A percentile compares a stretch with the other conserved stretches of the same genome.
phyloP scores from a whole-genome alignment of 176 grass and related monocot genomes.

The Ananas comosus region DNA sequence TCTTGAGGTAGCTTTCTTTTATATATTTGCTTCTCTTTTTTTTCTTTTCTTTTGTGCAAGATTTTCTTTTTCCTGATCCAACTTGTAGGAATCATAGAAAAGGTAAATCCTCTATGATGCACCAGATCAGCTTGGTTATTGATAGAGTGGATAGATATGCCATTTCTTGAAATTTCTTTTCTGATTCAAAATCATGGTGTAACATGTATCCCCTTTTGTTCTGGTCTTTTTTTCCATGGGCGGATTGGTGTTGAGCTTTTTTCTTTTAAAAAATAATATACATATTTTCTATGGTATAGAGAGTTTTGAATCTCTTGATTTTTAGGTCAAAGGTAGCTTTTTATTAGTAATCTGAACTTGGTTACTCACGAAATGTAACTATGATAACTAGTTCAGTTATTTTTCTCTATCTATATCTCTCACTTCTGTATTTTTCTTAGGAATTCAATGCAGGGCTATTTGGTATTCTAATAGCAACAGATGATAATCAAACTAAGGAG shows the following conservation, averaged over 20 bases:
- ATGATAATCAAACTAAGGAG: conserved; percentile 58
- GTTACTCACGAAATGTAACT: conserved; percentile 10
- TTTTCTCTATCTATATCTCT: conserved; percentile 2
- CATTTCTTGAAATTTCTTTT: background rate
- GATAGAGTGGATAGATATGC: background rate
- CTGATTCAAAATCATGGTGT: background rate
- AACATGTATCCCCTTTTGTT: background rate
- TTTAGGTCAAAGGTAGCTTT: too few relatives aligned
- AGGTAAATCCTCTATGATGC: too few relatives aligned
- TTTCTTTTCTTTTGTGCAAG: background rate
- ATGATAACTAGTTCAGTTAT: background rate
- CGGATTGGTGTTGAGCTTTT: too few relatives aligned
- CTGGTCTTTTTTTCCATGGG: background rate
- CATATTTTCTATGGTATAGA: too few relatives aligned
- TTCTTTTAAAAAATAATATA: too few relatives aligned
- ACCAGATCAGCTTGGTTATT: too few relatives aligned
- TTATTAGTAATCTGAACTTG: background rate
- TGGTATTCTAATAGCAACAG: conserved; percentile 96
- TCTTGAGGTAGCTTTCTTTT: conserved; percentile 51
- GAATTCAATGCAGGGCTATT: conserved; percentile 94
- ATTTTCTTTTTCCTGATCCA: conserved; percentile 6
- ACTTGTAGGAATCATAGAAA: too few relatives aligned
- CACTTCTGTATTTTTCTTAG: conserved; percentile 32
- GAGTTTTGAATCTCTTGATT: too few relatives aligned
- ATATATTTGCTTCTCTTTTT: background rate